Conservation (phyloP, 495 filamentous ascomycete species). For the Acidiella bohemica region DNA sequence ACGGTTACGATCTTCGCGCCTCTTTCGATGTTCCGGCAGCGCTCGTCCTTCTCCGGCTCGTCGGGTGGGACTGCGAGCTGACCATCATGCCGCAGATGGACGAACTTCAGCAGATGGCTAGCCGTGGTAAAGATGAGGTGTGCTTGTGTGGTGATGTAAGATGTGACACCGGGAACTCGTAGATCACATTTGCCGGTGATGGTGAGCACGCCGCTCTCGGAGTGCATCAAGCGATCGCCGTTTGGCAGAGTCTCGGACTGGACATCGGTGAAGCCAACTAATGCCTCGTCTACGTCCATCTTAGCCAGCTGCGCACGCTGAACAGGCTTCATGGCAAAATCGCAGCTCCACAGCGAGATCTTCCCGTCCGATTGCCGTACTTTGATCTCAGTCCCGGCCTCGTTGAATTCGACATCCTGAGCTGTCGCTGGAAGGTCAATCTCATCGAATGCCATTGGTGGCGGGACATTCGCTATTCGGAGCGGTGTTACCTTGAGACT, state of each 20-base stretch:
- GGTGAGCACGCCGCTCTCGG: slow-evolving; percentile 53
- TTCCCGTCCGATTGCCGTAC: slow-evolving; percentile 47
- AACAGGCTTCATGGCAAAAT: slow-evolving; percentile 18
- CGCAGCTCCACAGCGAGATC: slow-evolving; percentile 53
- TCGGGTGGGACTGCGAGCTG: slow-evolving; percentile 73
- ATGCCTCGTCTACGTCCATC: neutral
- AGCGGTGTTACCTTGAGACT: slow-evolving; percentile 76
- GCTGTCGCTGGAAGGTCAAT: slow-evolving; percentile 47
- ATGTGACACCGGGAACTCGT: slow-evolving; percentile 48
- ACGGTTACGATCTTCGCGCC: slow-evolving; percentile 76
- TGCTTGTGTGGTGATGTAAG: slow-evolving; percentile 64
- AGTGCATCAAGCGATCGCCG: neutral
- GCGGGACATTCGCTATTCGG: slow-evolving; percentile 69
- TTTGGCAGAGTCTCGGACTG: neutral
- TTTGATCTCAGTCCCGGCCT: slow-evolving; percentile 51
- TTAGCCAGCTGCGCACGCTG: neutral
- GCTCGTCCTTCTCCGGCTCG: slow-evolving; percentile 80
- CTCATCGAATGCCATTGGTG: slow-evolving; percentile 80
- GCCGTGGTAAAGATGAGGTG: slow-evolving; percentile 87
- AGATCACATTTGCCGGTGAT: neutral
- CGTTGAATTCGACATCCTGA: slow-evolving; percentile 62
- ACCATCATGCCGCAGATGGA: slow-evolving; percentile 54
- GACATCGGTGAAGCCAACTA: neutral
- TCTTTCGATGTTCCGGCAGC: slow-evolving; percentile 84
- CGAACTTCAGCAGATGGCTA: slow-evolving; percentile 82